Base-by-base conservation (phyloP, 2,329 filamentous ascomycete species). In the Aspergillus pseudoglaucus region DNA sequence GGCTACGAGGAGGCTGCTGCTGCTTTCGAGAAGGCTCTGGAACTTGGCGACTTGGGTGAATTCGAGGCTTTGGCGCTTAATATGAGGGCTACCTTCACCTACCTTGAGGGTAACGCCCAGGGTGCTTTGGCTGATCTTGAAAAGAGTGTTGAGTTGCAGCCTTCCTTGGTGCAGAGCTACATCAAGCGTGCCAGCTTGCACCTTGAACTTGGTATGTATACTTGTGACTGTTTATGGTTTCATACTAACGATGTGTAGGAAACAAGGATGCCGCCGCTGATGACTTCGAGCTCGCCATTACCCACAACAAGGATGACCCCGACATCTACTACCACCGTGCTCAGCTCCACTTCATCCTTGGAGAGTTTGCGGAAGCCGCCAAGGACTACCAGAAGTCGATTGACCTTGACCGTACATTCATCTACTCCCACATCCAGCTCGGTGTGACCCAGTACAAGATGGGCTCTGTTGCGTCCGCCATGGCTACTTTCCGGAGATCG, bases 401-500 rank as follows among this genome's bases (percentile, higher is more conserved):
- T 63, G 93, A 98, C 61, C 81, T 98, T 25, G 93, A 98, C 76
- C 81, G 83, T 59, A 84, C 88, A 58, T 98, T 98, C 72, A 98
- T 98, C 75, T 98, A 95, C 80, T 97, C 91, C 6, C 93, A 98
- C 75, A 98, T 98, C 63, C 93, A 98, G 73, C 87, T 98, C 39
- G 93, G 93, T 69, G 93, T 98, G 45, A 98, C 93, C 44, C 93
- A 98, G 73, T 98, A 98, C 79, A 98, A 98, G 84, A 94, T 97
- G 87, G 93, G 93, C 58, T 95, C 89, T 25, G 87, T 98, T 49
- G 93, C 93, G 6, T 96, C 90, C 7, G 95, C 90, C 42, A 97
- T 97, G 90, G 91, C 93, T 32, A 98, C 93, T 5, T 97, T 98
- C 84, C 83, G 91, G 60, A 82, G 90, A 54, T 95, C 90, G 71